A percentile compares a stretch with the other conserved stretches of the same genome.
Evolutionary conservation across 2,329 filamentous ascomycete genomes (phyloP).

Genomic region (Claviceps paspali): DNA sequence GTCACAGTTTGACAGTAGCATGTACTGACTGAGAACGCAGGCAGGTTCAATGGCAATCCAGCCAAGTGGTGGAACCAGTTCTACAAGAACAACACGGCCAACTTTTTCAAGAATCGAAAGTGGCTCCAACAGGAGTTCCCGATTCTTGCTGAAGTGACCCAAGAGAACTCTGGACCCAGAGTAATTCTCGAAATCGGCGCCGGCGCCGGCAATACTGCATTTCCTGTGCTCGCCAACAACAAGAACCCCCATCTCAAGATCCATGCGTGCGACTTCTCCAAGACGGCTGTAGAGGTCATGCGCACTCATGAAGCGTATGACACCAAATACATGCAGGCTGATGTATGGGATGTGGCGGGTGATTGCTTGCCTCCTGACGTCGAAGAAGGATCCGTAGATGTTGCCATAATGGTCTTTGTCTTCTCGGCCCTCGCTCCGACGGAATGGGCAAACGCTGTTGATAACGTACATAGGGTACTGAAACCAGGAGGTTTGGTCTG

Average conservation of each 20-base stretch:
- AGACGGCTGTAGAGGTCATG: slow-evolving; percentile 89
- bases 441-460: slow-evolving; percentile 72
- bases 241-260: slow-evolving; percentile 68
- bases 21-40: slow-evolving; percentile 31
- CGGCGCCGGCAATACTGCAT: slow-evolving; percentile 91
- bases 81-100: slow-evolving; percentile 92
- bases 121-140: slow-evolving; percentile 97
- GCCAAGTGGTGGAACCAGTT: slow-evolving; percentile 98
- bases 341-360: slow-evolving; percentile 84
- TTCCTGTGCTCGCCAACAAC: slow-evolving; percentile 75
- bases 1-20: not conserved
- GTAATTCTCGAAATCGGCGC: slow-evolving; percentile 82
- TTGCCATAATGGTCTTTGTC: slow-evolving; percentile 91
- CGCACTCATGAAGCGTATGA: slow-evolving; percentile 64
- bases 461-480: slow-evolving; percentile 66
- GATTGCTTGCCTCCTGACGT: slow-evolving; percentile 62
- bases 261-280: slow-evolving; percentile 92
- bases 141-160: slow-evolving; percentile 61
- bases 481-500: slow-evolving; percentile 89
- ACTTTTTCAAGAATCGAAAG: slow-evolving; percentile 98
- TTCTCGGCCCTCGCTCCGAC: slow-evolving; percentile 78
- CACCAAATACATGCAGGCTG: slow-evolving; percentile 58
- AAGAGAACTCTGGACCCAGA: slow-evolving; percentile 50
- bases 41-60: slow-evolving; percentile 75
- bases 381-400: slow-evolving; percentile 65